Evolutionary conservation across 2,329 filamentous ascomycete genomes (phyloP), one percentile per base, ranked within the genome.

Genomic region (Myriosclerotinia duriaeana): DNA sequence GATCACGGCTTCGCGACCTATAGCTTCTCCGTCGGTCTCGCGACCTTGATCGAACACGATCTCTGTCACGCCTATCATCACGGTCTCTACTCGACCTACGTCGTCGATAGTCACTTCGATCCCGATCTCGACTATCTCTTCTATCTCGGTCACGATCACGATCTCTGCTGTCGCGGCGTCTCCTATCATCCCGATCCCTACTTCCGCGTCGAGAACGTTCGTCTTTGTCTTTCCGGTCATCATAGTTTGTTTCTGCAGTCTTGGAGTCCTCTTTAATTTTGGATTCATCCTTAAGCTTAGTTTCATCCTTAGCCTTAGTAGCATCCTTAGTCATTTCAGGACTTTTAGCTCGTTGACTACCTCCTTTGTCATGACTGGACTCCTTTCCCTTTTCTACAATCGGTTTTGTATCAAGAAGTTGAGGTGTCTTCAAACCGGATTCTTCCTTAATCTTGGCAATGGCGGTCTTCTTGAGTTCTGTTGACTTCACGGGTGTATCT

Each of bases 11-110:
- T 12, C 70, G 67, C 26, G 68, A 69, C 30, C 72, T 71, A 44
- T 72, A 71, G 50, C 69, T 71, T 67, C 71, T 68, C 52, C 71
- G 69, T 64, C 73, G 70, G 55, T 74, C 71, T 52, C 68, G 62
- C 40, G 65, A 66, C 22, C 70, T 68, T 40, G 63, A 65, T 53
- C 69, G 66, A 66, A 68, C 50, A 38, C 66, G 66, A 53, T 68
- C 65, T 40, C 68, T 68, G 44, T 68, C 60, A 42, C 70, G 71
- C 56, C 77, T 72, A 26, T 78, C 77, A 64, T 74, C 70, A n/a
- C 69, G 69, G 50, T 74, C 73, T 69, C 72, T 71, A 54, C 71
- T 72, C 42, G 56, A 65, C 66, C 64, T 64, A 54, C 69, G 64
- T 26, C 69, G 66, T 61, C 76, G 71, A 46, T 78, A 76, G 54